A percentile compares a stretch with the other conserved stretches of the same genome.
Conservation (phyloP, 257 asterid genomes). For the Solanum etuberosum region DNA sequence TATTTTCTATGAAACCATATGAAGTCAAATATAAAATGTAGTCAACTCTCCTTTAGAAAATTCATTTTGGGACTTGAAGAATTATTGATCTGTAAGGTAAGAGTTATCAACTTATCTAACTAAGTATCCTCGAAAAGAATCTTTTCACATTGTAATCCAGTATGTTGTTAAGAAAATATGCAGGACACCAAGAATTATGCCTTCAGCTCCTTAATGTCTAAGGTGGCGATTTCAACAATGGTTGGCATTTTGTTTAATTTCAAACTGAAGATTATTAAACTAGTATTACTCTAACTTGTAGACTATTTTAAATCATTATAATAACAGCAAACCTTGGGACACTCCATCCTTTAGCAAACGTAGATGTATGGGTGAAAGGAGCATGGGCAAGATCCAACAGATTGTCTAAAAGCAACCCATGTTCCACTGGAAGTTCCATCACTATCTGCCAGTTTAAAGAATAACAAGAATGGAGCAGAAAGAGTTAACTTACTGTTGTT, state of each 20-base stretch:
- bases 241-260: neutral
- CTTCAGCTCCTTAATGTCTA: neutral
- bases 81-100: no score
- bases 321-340: conserved; percentile 55
- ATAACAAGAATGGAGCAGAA: neutral
- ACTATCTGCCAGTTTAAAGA: conserved; percentile 47
- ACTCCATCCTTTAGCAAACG: conserved; percentile 96
- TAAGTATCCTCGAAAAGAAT: no score
- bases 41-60: no score
- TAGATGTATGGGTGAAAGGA: conserved; percentile 91
- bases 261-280: neutral
- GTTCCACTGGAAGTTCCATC: conserved; percentile 94
- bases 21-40: no score
- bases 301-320: neutral
- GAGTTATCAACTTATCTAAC: no score
- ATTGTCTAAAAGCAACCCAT: conserved; percentile 85
- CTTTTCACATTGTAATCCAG: neutral
- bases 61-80: no score
- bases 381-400: conserved; percentile 98
- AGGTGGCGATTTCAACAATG: neutral
- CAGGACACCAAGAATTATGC: neutral
- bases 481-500: neutral
- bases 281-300: neutral
- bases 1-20: no score
- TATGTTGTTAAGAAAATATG: neutral